A percentile compares a stretch with the other conserved stretches of the same genome.
Evolutionary conservation across 2,329 filamentous ascomycete species (phyloP).

Genomic region (Plenodomus biglobosus): DNA sequence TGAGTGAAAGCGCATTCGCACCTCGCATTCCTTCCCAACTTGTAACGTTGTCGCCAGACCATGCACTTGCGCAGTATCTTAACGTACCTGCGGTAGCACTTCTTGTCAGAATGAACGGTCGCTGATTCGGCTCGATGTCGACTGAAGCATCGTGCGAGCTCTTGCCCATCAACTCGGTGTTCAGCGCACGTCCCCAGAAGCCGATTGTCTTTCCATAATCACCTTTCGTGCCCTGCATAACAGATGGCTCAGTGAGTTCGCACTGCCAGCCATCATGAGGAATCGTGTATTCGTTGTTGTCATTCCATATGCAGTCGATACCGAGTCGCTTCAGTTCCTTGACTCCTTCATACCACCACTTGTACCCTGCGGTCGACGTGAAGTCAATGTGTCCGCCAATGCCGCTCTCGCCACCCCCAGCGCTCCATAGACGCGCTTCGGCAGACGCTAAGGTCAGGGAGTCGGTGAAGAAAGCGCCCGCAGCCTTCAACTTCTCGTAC

Average conservation of each 20-base stretch:
- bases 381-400: constrained; percentile 74
- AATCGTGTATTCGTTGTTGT: constrained; percentile 75
- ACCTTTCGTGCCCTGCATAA: constrained; percentile 36
- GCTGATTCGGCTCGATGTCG: constrained; percentile 58
- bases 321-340: constrained; percentile 62
- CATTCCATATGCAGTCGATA: constrained; percentile 77
- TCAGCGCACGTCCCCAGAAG: constrained; percentile 68
- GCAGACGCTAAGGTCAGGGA: constrained; percentile 52
- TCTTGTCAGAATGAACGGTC: constrained; percentile 70
- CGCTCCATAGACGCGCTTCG: constrained; percentile 68
- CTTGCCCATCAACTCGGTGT: constrained; percentile 72
- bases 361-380: constrained; percentile 65
- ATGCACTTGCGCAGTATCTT: constrained; percentile 69
- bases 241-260: constrained; percentile 52
- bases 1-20: constrained; percentile 68
- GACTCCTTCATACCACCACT: constrained; percentile 73
- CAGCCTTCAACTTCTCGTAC: constrained; percentile 61
- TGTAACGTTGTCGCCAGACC: constrained; percentile 75
- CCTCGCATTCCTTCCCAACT: constrained; percentile 74
- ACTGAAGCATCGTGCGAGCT: constrained; percentile 68
- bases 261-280: constrained; percentile 67
- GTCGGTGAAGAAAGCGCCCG: constrained; percentile 66
- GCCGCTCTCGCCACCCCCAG: constrained; percentile 69
- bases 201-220: constrained; percentile 56
- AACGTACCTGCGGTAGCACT: constrained; percentile 72